A percentile compares a stretch with the other conserved stretches of the same genome.
Evolutionary conservation across 2,329 filamentous ascomycete genomes (phyloP).

Genomic region (Colletotrichum nymphaeae): DNA sequence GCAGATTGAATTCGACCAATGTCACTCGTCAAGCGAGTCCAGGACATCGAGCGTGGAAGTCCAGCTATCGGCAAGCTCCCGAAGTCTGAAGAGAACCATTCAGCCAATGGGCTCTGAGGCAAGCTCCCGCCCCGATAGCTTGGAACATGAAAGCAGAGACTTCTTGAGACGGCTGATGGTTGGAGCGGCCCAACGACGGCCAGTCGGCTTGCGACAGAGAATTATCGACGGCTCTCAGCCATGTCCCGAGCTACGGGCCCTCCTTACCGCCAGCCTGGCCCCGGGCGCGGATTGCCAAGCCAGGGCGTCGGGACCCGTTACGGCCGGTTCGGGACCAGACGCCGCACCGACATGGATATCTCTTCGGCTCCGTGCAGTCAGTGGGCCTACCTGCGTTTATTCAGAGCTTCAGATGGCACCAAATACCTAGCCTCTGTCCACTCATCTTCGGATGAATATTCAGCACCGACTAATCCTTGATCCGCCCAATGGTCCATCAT

Average conservation of each 20-base stretch:
- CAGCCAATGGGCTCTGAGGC: background rate
- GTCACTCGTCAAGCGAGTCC: too few relatives aligned
- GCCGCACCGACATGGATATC: background rate
- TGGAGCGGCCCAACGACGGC: background rate
- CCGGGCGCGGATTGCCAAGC: constrained; percentile 1
- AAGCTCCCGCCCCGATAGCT: background rate
- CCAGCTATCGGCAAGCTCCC: background rate
- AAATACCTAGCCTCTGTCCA: background rate
- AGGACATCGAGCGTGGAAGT: background rate
- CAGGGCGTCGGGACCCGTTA: constrained; percentile 1
- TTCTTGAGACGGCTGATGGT: background rate
- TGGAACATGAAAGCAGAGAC: background rate
- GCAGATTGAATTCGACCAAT: background rate
- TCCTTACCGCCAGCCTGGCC: background rate
- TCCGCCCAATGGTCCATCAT: background rate
- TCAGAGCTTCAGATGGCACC: background rate
- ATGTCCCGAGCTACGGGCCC: background rate
- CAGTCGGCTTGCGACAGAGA: background rate
- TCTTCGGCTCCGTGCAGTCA: constrained; percentile 1
- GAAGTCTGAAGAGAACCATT: background rate
- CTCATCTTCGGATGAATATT: background rate
- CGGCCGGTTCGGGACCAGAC: constrained; percentile 1
- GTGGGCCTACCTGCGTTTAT: background rate
- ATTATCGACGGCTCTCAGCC: background rate
- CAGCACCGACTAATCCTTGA: background rate